A percentile compares a stretch with the other conserved stretches of the same genome.
phyloP scores from a whole-genome alignment of 169 alveolate species.

The Plasmodium ovale region DNA sequence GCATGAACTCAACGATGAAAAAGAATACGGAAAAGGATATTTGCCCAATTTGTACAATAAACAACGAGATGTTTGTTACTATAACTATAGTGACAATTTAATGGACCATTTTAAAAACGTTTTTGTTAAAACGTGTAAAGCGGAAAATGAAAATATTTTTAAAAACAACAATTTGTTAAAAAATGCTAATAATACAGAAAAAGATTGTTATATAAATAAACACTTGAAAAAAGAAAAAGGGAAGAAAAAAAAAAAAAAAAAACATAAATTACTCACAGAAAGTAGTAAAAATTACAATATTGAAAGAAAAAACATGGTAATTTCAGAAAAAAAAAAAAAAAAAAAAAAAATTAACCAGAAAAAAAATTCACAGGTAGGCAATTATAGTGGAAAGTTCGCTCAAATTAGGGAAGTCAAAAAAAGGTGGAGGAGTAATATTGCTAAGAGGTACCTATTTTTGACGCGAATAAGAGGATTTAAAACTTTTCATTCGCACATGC shows the following conservation, averaged over 20 bases:
- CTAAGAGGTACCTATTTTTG: no score
- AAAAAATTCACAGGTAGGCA: no score
- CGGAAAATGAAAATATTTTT: not conserved
- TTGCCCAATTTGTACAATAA: not conserved
- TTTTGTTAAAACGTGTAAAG: conserved; percentile 8
- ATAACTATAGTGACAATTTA: conserved; percentile 5
- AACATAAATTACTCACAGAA: not conserved
- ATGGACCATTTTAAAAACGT: conserved; percentile 9
- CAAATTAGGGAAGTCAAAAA: no score
- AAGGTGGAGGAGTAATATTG: no score
- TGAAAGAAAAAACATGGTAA: not conserved
- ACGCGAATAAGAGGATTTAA: not conserved
- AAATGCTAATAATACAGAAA: not conserved
- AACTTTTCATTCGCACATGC: not conserved
- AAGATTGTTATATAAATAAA: not conserved
- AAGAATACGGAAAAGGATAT: not conserved
- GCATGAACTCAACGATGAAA: not conserved
- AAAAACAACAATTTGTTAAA: not conserved
- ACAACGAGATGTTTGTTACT: conserved; percentile 1
- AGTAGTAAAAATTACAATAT: not conserved
- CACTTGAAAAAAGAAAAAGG: not conserved
- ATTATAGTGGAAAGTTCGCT: no score
- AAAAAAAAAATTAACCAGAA: no score
- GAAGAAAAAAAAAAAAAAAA: not conserved
- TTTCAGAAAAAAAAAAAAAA: not conserved